Evolutionary conservation across 2,329 filamentous ascomycete genomes (phyloP).

Genomic region (Exophiala alcalophila): DNA sequence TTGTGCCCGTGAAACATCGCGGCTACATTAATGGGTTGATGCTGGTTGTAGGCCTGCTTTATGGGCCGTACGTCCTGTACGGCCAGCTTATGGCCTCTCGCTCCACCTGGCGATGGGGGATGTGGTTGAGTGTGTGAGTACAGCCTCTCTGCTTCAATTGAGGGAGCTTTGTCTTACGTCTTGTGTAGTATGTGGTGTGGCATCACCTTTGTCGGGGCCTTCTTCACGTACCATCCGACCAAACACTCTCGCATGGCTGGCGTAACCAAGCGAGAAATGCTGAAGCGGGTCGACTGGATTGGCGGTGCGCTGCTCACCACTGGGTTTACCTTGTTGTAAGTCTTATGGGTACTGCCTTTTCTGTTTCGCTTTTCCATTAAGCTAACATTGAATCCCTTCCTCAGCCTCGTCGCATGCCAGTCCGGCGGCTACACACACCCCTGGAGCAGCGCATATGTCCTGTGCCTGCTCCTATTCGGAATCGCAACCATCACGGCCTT

Average conservation of each 20-base stretch:
- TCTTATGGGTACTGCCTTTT: too few species aligned
- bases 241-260: neutral
- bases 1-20: slow-evolving; percentile 7
- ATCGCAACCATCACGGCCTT: too few species aligned
- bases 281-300: neutral
- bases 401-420: too few species aligned
- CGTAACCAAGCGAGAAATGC: neutral
- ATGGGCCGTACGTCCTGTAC: neutral
- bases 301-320: neutral
- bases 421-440: too few species aligned
- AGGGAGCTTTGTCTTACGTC: too few species aligned
- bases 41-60: neutral
- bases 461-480: too few species aligned
- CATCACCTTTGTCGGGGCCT: neutral
- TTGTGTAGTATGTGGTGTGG: neutral
- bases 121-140: neutral
- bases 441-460: too few species aligned
- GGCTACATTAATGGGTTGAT: neutral
- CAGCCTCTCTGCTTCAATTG: too few species aligned
- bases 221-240: neutral
- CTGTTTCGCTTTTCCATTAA: too few species aligned
- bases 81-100: neutral
- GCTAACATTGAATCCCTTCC: too few species aligned
- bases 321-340: neutral
- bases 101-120: neutral